A percentile compares a stretch with the other conserved stretches of the same genome.
Evolutionary conservation across 106 monocot species (phyloP).

Genomic region (Agapanthus africanus): DNA sequence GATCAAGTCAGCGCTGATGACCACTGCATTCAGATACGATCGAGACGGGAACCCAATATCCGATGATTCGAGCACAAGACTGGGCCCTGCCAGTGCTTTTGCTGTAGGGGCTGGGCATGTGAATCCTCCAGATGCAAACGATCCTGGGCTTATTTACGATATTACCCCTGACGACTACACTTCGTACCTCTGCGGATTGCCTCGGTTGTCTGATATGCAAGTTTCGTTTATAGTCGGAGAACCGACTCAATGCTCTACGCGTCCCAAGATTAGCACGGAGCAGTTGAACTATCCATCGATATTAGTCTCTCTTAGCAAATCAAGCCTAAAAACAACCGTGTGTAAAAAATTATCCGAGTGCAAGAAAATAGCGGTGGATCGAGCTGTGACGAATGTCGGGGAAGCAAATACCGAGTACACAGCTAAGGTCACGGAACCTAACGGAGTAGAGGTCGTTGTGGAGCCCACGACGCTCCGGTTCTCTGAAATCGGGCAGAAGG

Average conservation of each 20-base stretch:
- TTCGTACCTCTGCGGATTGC: slow-evolving; percentile 2
- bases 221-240: slow-evolving; percentile 62
- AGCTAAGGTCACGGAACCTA: slow-evolving; percentile 9
- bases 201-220: slow-evolving; percentile 31
- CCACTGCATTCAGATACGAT: background rate
- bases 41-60: background rate
- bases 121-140: background rate
- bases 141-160: slow-evolving; percentile 13
- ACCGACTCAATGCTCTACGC: slow-evolving; percentile 30
- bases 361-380: slow-evolving; percentile 10
- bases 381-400: slow-evolving; percentile 24
- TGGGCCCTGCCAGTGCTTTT: background rate
- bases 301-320: slow-evolving; percentile 5
- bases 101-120: slow-evolving; percentile 2
- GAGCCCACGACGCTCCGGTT: slow-evolving; percentile 12
- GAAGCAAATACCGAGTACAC: slow-evolving; percentile 2
- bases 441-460: slow-evolving; percentile 19
- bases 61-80: slow-evolving; percentile 2
- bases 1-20: slow-evolving; percentile 12
- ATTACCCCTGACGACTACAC: slow-evolving; percentile 2
- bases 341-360: too few species aligned
- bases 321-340: background rate
- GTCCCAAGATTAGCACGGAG: slow-evolving; percentile 1
- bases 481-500: background rate
- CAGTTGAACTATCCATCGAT: slow-evolving; percentile 40